Conservation (phyloP, 257 asterid species). For the Linderniella brevidens region DNA sequence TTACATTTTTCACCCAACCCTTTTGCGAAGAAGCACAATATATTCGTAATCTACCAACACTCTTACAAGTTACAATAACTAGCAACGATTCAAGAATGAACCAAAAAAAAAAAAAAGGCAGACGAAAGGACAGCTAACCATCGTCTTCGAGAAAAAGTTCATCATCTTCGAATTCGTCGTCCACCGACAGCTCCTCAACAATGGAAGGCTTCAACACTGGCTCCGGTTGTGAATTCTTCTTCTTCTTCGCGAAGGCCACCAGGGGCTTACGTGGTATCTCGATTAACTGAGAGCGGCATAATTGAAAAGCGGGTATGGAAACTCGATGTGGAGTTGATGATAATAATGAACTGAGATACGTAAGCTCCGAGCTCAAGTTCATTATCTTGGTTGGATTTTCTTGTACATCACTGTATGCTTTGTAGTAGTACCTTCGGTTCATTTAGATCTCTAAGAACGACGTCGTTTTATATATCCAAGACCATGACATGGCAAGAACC, state of each 20-base stretch:
- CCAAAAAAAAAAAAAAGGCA: not conserved
- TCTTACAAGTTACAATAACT: not conserved
- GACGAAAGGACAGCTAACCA: not conserved
- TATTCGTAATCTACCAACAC: not conserved
- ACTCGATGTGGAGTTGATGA: too few relatives aligned
- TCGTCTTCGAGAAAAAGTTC: constrained; percentile 1
- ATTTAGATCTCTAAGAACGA: too few relatives aligned
- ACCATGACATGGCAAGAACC: too few relatives aligned
- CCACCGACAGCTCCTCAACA: not conserved
- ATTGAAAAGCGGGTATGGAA: not conserved
- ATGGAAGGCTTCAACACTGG: not conserved
- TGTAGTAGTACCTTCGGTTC: too few relatives aligned
- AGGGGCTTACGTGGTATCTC: not conserved
- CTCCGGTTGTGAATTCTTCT: not conserved
- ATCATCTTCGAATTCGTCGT: not conserved
- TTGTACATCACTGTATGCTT: too few relatives aligned
- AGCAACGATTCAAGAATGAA: not conserved
- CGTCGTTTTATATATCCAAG: too few relatives aligned
- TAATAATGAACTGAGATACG: too few relatives aligned
- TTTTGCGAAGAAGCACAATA: too few relatives aligned
- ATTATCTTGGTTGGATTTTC: too few relatives aligned
- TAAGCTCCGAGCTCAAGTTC: too few relatives aligned
- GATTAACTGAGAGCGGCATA: not conserved
- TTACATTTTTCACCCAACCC: too few relatives aligned
- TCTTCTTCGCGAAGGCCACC: not conserved